Evolutionary conservation across 805 yeast genomes (phyloP).

Genomic region (Myxozyma kluyveri): DNA sequence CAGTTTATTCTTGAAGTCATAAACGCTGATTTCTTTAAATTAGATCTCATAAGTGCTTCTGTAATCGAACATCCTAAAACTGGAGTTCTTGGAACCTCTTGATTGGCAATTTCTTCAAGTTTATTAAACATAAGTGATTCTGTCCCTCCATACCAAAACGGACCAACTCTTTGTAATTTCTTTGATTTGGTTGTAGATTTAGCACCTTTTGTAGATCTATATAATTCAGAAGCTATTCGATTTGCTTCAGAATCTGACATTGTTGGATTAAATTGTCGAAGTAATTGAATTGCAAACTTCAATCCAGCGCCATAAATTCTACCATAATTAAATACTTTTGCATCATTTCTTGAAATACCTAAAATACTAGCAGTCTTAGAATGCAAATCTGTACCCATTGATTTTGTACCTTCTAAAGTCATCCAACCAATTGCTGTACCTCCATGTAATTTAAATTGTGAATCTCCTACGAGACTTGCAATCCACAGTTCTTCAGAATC

Average conservation of each 20-base stretch:
- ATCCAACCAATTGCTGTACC: slow-evolving; percentile 98
- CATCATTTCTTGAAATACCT: slow-evolving; percentile 87
- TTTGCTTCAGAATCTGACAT: slow-evolving; percentile 66
- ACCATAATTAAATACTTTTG: slow-evolving; percentile 94
- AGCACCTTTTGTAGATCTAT: slow-evolving; percentile 80
- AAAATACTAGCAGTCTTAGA: slow-evolving; percentile 87
- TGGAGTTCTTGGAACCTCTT: slow-evolving; percentile 80
- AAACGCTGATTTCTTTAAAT: slow-evolving; percentile 64
- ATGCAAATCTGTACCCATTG: slow-evolving; percentile 89
- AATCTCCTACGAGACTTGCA: slow-evolving; percentile 91
- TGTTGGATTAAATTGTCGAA: slow-evolving; percentile 77
- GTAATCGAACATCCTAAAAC: slow-evolving; percentile 92
- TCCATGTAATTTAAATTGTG: slow-evolving; percentile 85
- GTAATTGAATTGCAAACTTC: slow-evolving; percentile 77
- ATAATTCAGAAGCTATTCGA: slow-evolving; percentile 61
- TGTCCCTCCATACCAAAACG: slow-evolving; percentile 70
- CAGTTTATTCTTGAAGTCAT: slow-evolving; percentile 91
- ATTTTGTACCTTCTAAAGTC: slow-evolving; percentile 94
- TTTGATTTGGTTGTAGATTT: slow-evolving; percentile 38
- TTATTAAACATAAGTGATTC: slow-evolving; percentile 90
- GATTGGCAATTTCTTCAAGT: slow-evolving; percentile 81
- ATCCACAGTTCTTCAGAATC: slow-evolving; percentile 99
- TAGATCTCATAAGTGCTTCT: slow-evolving; percentile 64
- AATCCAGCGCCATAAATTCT: slow-evolving; percentile 97
- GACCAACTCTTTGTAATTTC: slow-evolving; percentile 35